Evolutionary conservation across 2,329 filamentous ascomycete species (phyloP).

Genomic region (Myriosclerotinia curreyana): DNA sequence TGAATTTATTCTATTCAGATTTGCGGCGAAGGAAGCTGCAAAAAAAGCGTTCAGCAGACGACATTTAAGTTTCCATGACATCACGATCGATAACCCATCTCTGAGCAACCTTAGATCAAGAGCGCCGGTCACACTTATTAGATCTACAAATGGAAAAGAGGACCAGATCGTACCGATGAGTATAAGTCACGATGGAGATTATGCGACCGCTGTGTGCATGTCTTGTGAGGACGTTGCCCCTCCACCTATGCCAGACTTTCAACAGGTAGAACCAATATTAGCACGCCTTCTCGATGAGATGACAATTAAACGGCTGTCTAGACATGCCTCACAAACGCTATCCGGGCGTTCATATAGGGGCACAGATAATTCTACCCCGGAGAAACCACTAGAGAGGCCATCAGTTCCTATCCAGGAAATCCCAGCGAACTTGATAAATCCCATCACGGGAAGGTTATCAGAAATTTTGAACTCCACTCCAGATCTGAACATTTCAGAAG

Average conservation of each 20-base stretch:
- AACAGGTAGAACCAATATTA: constrained; percentile 4
- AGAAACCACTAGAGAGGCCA: neutral
- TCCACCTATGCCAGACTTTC: constrained; percentile 8
- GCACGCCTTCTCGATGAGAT: constrained; percentile 11
- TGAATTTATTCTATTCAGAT: constrained; percentile 25
- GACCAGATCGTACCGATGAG: constrained; percentile 64
- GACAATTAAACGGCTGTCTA: constrained; percentile 1
- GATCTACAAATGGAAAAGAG: constrained; percentile 30
- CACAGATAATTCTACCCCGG: neutral
- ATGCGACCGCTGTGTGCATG: constrained; percentile 69
- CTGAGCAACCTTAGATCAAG: constrained; percentile 4
- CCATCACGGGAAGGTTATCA: constrained; percentile 1
- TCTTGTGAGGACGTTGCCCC: constrained; percentile 39
- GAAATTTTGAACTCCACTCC: constrained; percentile 8
- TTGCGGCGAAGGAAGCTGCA: constrained; percentile 69
- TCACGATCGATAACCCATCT: constrained; percentile 41
- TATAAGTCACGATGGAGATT: constrained; percentile 85
- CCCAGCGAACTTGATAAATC: neutral
- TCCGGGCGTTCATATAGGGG: neutral
- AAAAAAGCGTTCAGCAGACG: constrained; percentile 68
- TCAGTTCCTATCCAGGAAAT: constrained; percentile 3
- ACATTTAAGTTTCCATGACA: constrained; percentile 59
- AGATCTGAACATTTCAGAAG: neutral
- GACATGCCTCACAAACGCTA: neutral
- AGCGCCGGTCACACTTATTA: constrained; percentile 31